phyloP scores from a whole-genome alignment of 257 asterid genomes.

The Petunia axillaris region DNA sequence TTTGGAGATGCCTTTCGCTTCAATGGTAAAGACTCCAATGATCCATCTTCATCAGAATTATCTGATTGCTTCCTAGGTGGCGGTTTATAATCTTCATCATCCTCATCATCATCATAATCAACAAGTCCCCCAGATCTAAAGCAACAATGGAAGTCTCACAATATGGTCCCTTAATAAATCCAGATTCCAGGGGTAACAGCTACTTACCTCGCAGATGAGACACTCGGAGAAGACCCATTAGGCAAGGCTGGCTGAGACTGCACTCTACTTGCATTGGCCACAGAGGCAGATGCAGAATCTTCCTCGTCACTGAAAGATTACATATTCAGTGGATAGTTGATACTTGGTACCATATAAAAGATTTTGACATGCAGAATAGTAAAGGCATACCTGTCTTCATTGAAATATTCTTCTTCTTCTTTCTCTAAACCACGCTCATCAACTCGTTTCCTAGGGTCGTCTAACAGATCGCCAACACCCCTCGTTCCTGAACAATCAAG shows the following conservation, averaged over 20 bases:
- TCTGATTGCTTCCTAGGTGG: slow-evolving; percentile 67
- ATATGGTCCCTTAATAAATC: not conserved
- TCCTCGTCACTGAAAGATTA: slow-evolving; percentile 75
- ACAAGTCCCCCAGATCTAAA: slow-evolving; percentile 91
- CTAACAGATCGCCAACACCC: slow-evolving; percentile 52
- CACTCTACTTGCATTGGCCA: slow-evolving; percentile 44
- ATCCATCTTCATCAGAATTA: slow-evolving; percentile 60
- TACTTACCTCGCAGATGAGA: slow-evolving; percentile 60
- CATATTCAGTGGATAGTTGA: slow-evolving; percentile 22
- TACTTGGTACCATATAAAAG: not conserved
- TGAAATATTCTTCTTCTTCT: slow-evolving; percentile 96
- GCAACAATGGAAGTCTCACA: slow-evolving; percentile 26
- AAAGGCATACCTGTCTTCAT: slow-evolving; percentile 82
- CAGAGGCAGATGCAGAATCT: slow-evolving; percentile 80
- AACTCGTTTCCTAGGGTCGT: slow-evolving; percentile 77
- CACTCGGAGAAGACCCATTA: slow-evolving; percentile 59
- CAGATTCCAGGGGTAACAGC: slow-evolving; percentile 16
- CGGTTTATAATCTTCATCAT: slow-evolving; percentile 89
- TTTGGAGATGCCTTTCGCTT: slow-evolving; percentile 69
- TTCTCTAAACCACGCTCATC: slow-evolving; percentile 94
- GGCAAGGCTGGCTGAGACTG: slow-evolving; percentile 55
- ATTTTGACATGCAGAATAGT: slow-evolving; percentile 2
- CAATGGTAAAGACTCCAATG: slow-evolving; percentile 55
- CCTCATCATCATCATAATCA: slow-evolving; percentile 97
- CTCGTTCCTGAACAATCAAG: slow-evolving; percentile 63